A percentile compares a stretch with the other conserved stretches of the same genome.
Conservation (phyloP, 139 green algal genomes). For the Pleodorina starrii region DNA sequence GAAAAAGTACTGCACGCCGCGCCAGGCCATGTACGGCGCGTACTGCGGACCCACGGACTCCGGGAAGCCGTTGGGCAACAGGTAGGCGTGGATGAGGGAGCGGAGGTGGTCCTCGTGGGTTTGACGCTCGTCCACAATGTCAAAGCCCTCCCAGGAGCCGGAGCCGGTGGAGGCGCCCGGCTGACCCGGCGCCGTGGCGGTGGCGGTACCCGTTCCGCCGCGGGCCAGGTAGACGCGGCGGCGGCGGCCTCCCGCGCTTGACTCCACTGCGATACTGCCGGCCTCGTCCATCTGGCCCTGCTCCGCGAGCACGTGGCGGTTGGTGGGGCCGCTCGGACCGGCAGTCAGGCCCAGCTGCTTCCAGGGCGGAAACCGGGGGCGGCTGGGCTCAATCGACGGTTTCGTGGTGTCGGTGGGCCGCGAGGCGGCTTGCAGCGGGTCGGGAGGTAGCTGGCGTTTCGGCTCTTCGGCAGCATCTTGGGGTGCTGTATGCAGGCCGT, state of each 20-base stretch:
- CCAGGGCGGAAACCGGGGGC: conserved; percentile 24
- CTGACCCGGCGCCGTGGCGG: no score
- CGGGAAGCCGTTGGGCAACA: conserved; percentile 83
- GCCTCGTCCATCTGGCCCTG: neutral
- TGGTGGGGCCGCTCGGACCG: neutral
- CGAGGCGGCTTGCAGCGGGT: neutral
- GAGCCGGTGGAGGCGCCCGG: neutral
- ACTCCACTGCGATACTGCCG: conserved; percentile 29
- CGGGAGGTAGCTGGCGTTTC: neutral
- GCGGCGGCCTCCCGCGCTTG: neutral
- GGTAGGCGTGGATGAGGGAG: conserved; percentile 56
- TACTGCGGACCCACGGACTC: conserved; percentile 86
- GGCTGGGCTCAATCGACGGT: no score
- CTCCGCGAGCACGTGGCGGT: conserved; percentile 17
- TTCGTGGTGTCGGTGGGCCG: no score
- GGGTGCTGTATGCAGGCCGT: no score
- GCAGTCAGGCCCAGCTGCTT: neutral
- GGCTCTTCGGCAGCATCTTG: neutral
- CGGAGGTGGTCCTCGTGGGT: conserved; percentile 51
- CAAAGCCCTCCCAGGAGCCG: conserved; percentile 53
- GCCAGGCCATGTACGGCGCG: conserved; percentile 86
- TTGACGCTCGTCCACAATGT: conserved; percentile 69
- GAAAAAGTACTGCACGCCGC: conserved; percentile 93
- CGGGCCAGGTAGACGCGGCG: conserved; percentile 28
- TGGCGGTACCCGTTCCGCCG: no score